phyloP scores from a whole-genome alignment of 345 rosid species.

The Eucalyptus leucophloia region DNA sequence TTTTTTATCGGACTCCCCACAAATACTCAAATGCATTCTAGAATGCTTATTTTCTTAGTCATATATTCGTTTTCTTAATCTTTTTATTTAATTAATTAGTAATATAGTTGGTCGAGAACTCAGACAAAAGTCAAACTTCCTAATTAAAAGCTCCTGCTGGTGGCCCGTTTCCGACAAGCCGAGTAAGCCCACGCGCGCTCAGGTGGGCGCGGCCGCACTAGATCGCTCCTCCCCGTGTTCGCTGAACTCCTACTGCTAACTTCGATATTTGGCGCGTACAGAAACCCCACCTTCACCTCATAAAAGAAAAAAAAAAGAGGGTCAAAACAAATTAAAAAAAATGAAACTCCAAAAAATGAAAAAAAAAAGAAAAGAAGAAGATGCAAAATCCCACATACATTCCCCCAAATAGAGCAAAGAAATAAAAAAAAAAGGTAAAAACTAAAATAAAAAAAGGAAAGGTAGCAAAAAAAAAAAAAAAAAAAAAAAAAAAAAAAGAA shows the following conservation, averaged over 20 bases:
- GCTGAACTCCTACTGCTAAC: not conserved
- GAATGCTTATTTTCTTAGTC: not conserved
- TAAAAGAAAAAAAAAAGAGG: not conserved
- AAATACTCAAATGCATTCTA: not conserved
- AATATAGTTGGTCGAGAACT: not conserved
- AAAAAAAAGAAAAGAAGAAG: not conserved
- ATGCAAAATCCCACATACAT: not conserved
- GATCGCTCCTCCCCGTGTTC: not conserved
- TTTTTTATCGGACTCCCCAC: not conserved
- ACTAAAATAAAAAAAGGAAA: not conserved
- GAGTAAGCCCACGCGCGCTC: not conserved
- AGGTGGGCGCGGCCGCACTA: not conserved
- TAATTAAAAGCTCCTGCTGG: not conserved
- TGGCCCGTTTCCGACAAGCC: not conserved
- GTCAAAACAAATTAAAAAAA: not conserved
- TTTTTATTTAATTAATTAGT: not conserved
- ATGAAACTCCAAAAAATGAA: not conserved
- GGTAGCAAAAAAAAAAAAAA: not conserved
- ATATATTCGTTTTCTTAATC: not conserved
- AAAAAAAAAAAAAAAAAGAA: not conserved
- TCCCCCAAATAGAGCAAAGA: not conserved
- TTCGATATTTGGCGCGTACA: constrained; percentile 3
- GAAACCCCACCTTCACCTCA: not conserved
- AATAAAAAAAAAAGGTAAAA: not conserved
- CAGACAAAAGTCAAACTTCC: not conserved